Percentiles rank a stretch among this genome's conserved stretches.
Conservation (phyloP, 2,329 filamentous ascomycete species). For the Sclerotinia sclerotiorum region DNA sequence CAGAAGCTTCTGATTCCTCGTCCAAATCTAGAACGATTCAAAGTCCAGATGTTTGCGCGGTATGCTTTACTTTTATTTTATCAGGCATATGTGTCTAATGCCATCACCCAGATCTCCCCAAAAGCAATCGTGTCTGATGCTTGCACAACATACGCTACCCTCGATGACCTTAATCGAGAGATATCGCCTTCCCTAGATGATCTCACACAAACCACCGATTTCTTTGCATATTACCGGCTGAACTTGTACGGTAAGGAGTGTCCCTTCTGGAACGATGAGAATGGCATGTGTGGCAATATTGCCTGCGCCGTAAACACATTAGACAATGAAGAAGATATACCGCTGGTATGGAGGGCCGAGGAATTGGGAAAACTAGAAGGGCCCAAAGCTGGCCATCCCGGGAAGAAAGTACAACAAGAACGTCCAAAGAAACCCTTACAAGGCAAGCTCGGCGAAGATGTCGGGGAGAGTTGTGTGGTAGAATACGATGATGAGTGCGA, state of each 20-base stretch:
- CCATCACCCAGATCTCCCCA: constrained; percentile 70
- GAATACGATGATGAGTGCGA: constrained; percentile 98
- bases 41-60: constrained; percentile 43
- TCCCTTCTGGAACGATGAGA: constrained; percentile 93
- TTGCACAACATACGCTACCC: constrained; percentile 87
- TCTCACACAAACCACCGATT: constrained; percentile 85
- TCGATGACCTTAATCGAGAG: constrained; percentile 78
- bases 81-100: constrained; percentile 40
- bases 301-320: constrained; percentile 94
- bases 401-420: constrained; percentile 69
- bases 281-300: constrained; percentile 94
- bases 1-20: constrained; percentile 33
- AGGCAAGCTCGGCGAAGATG: constrained; percentile 78
- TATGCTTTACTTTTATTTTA: constrained; percentile 39
- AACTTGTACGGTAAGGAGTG: constrained; percentile 94
- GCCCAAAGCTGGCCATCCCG: constrained; percentile 85
- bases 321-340: constrained; percentile 93
- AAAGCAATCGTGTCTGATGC: constrained; percentile 89
- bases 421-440: constrained; percentile 72
- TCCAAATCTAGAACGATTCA: constrained; percentile 42
- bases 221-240: constrained; percentile 95
- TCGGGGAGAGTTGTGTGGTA: constrained; percentile 93
- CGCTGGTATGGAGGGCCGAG: constrained; percentile 84
- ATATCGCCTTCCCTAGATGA: constrained; percentile 76
- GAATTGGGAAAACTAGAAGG: constrained; percentile 91